Evolutionary conservation across 129 eudicot genomes (phyloP).

Genomic region (Arctium minus): DNA sequence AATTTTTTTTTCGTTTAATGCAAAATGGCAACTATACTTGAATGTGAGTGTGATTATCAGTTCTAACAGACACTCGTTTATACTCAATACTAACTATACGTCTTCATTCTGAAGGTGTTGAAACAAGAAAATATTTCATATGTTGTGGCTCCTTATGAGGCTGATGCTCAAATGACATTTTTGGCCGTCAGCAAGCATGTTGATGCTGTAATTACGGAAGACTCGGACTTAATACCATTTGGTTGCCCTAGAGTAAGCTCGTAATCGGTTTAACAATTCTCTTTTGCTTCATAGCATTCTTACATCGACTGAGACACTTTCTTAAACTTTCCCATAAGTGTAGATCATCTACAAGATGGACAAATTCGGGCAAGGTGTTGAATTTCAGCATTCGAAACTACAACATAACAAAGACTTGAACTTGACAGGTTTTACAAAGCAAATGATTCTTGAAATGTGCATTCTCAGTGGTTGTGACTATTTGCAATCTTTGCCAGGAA

Average conservation of each 20-base stretch:
- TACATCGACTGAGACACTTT: not conserved
- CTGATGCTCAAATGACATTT: constrained; percentile 98
- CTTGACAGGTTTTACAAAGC: constrained; percentile 66
- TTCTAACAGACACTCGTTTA: not conserved
- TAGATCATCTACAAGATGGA: constrained; percentile 99
- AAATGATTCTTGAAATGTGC: constrained; percentile 96
- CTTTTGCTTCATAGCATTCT: not conserved
- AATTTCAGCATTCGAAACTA: constrained; percentile 57
- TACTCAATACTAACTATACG: not conserved
- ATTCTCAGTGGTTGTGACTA: constrained; percentile 94
- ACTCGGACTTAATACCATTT: constrained; percentile 89
- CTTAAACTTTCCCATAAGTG: not conserved
- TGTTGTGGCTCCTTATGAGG: constrained; percentile 96
- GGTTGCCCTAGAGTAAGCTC: constrained; percentile 91
- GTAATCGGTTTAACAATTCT: not conserved
- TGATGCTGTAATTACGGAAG: constrained; percentile 97
- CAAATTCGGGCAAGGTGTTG: constrained; percentile 96
- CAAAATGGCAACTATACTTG: not conserved
- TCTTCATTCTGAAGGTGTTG: constrained; percentile 52
- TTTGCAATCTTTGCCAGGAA: constrained; percentile 89
- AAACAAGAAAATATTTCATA: constrained; percentile 66
- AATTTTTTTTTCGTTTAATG: not conserved
- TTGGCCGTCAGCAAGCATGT: constrained; percentile 81
- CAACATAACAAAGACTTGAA: constrained; percentile 68
- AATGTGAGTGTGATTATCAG: not conserved